A percentile compares a stretch with the other conserved stretches of the same genome.
These are phyloP conservation scores for Mallotus japonicus DNA, from an alignment of 441 rosid species.

Conservation along the genomic window DNA sequence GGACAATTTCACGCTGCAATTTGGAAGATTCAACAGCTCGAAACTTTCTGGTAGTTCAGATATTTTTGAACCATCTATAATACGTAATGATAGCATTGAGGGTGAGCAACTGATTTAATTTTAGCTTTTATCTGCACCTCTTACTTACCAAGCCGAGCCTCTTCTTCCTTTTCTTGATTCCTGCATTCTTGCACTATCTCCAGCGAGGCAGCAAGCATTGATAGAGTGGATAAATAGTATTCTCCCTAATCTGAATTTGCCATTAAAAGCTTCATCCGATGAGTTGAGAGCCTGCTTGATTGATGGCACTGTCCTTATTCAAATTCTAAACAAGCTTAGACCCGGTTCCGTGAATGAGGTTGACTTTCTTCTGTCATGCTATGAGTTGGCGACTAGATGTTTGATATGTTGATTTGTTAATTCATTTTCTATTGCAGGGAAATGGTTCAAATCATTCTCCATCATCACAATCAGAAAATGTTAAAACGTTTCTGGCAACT, in stretches of 20 bases:
- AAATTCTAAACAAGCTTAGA: slow-evolving; percentile 40
- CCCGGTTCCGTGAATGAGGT: slow-evolving; percentile 41
- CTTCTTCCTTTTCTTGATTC: not conserved
- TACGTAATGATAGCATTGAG: slow-evolving; percentile 25
- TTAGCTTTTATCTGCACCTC: not conserved
- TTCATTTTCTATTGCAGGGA: slow-evolving; percentile 34
- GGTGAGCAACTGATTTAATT: slow-evolving; percentile 22
- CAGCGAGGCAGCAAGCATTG: slow-evolving; percentile 42
- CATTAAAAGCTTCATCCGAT: slow-evolving; percentile 44
- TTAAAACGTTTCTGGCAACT: slow-evolving; percentile 38
- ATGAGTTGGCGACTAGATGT: not conserved
- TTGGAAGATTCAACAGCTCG: slow-evolving; percentile 23
- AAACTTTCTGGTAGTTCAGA: slow-evolving; percentile 21
- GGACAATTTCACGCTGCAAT: slow-evolving; percentile 27
- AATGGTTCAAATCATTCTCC: slow-evolving; percentile 29
- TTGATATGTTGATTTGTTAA: slow-evolving; percentile 9
- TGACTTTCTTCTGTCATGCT: slow-evolving; percentile 4
- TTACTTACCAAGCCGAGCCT: not conserved
- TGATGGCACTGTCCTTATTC: slow-evolving; percentile 44
- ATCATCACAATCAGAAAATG: slow-evolving; percentile 29
- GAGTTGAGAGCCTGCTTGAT: slow-evolving; percentile 43
- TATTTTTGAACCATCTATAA: slow-evolving; percentile 24
- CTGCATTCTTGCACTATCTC: not conserved
- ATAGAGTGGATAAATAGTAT: slow-evolving; percentile 51
- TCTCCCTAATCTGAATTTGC: slow-evolving; percentile 38